Conservation (phyloP, 371 early-diverging fungal genomes). For the Mucor plumbeus region DNA sequence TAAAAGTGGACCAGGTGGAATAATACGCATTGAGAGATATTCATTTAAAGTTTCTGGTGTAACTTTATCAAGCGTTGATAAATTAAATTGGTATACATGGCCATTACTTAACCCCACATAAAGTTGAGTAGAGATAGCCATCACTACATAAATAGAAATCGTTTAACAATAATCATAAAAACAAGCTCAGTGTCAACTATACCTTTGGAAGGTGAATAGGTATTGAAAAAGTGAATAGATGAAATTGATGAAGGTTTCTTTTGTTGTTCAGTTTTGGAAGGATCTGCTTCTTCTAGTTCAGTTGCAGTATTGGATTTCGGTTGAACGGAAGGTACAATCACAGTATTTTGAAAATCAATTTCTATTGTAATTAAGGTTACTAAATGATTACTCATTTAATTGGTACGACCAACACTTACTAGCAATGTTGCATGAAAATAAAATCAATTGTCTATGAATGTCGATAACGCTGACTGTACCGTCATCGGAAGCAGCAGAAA, state of each 20-base stretch:
- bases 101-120: slow-evolving; percentile 42
- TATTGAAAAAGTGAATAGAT: slow-evolving; percentile 25
- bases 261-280: slow-evolving; percentile 7
- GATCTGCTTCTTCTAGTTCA: slow-evolving; percentile 23
- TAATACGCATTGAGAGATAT: slow-evolving; percentile 3
- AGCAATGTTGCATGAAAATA: slow-evolving; percentile 28
- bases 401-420: slow-evolving; percentile 14
- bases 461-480: slow-evolving; percentile 26
- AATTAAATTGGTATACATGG: slow-evolving; percentile 38
- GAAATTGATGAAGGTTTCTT: slow-evolving; percentile 20
- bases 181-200: neutral
- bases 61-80: slow-evolving; percentile 15
- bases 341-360: slow-evolving; percentile 16
- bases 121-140: slow-evolving; percentile 23
- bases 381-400: too few species aligned
- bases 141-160: slow-evolving; percentile 9
- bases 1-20: slow-evolving; percentile 8
- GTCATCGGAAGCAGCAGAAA: slow-evolving; percentile 31
- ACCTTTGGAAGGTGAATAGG: slow-evolving; percentile 34
- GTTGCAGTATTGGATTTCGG: slow-evolving; percentile 10
- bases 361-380: neutral
- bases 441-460: slow-evolving; percentile 16
- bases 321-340: slow-evolving; percentile 7
- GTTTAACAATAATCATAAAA: neutral
- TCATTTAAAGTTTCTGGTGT: slow-evolving; percentile 14